Base-by-base conservation (phyloP, 2,329 filamentous ascomycete genomes). In the Ploettnerulaceae sp. region DNA sequence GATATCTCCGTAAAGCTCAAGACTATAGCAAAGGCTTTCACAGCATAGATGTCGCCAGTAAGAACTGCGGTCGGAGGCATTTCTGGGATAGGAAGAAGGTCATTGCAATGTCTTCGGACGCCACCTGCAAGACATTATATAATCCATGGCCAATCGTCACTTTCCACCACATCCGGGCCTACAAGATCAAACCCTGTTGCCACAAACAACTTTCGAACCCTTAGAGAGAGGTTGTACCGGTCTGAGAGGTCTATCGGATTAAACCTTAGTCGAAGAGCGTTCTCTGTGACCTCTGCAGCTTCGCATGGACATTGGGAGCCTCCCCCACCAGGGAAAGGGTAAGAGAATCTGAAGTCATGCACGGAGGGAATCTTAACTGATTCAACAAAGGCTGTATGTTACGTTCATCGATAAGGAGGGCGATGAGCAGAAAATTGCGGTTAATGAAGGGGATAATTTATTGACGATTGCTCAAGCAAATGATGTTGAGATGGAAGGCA, bases 401-500 rank as follows among this genome's bases (percentile, higher is more conserved):
- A 95, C 90, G 0, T 96, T 97, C 65, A 77, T 97, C 57, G 90
- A 96, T 67, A 96, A 97, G 69, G 89, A 96, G 15, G 83, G 83
- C 40, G 72, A 79, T 22, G 75, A 82, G 56, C 76, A 87, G 66
- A 87, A 84, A 51, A 80, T 96, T 60, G 81, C 84, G 49, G 91
- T 96, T 7, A 74, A 80, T 11, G 81, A 86, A 59, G 93, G 93
- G 39, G 89, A 95, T 68, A 98, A 98, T 67, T 73, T 98, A 44
- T 76, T 98, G 45, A 91, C 97, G 62, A 91, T 98, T 62, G 93
- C 91, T 17, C 91, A 96, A 66, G 88, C 86, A 35, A 80, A 97
- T 67, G 91, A 97, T 63, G 73, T 98, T 32, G 93, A 98, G 67
- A 97, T 98, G 91, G 93, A 98, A 73, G 90, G 79, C 77, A 64